Evolutionary conservation across 768 basidiomycete species (phyloP).

Genomic region (Xerocomus potaroensis): DNA sequence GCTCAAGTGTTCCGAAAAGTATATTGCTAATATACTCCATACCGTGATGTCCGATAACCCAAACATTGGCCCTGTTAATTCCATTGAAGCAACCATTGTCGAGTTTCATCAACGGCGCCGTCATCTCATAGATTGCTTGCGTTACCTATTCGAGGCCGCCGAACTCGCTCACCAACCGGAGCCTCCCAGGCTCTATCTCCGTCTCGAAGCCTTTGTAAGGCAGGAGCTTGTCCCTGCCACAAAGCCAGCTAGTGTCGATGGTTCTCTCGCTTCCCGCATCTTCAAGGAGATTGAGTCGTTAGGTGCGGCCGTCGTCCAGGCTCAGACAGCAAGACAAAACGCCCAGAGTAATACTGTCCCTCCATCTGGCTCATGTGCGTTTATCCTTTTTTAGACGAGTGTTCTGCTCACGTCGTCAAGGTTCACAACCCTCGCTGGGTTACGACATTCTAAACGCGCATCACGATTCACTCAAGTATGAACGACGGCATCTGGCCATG

Average conservation of each 20-base stretch:
- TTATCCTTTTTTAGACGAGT: not conserved
- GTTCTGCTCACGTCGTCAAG: constrained; percentile 27
- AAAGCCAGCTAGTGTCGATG: constrained; percentile 33
- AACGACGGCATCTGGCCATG: constrained; percentile 64
- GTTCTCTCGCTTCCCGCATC: constrained; percentile 49
- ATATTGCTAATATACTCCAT: constrained; percentile 66
- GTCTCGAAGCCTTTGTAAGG: constrained; percentile 52
- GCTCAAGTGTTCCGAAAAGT: constrained; percentile 78
- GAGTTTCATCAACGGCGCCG: constrained; percentile 69
- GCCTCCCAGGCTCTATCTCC: constrained; percentile 44
- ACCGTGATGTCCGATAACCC: constrained; percentile 60
- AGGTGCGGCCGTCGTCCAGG: constrained; percentile 48
- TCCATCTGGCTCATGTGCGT: constrained; percentile 51
- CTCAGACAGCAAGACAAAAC: constrained; percentile 55
- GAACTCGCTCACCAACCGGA: constrained; percentile 43
- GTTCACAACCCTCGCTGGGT: constrained; percentile 47
- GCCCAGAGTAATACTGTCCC: constrained; percentile 55
- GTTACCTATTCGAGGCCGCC: constrained; percentile 61
- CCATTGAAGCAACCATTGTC: constrained; percentile 61
- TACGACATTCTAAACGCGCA: constrained; percentile 64
- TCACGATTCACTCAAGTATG: constrained; percentile 68
- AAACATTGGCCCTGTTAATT: constrained; percentile 52
- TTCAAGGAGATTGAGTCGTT: constrained; percentile 62
- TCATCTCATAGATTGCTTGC: constrained; percentile 65
- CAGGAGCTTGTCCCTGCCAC: constrained; percentile 47